These are phyloP conservation scores for Imleria badia DNA, from an alignment of 768 basidiomycete species.

Conservation along the genomic window DNA sequence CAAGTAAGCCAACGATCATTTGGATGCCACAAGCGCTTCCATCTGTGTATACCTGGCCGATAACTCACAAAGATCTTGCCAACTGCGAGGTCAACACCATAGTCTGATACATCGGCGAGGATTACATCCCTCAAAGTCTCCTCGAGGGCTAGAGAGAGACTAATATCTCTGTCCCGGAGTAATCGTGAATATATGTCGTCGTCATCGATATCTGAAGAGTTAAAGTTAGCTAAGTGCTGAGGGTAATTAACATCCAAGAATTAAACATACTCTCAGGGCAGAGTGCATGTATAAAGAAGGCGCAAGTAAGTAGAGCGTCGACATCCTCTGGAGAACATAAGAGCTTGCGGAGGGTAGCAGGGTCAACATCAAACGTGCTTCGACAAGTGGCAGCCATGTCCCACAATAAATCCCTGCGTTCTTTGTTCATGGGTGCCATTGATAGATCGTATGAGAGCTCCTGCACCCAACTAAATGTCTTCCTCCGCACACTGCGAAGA, in stretches of 20 bases:
- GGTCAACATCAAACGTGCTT: too few species aligned
- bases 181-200: background rate
- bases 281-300: constrained; percentile 19
- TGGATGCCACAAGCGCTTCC: background rate
- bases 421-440: too few species aligned
- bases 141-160: constrained; percentile 23
- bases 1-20: constrained; percentile 18
- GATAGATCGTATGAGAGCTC: too few species aligned
- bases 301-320: constrained; percentile 16
- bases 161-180: too few species aligned
- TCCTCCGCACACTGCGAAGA: too few species aligned
- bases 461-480: too few species aligned
- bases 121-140: background rate
- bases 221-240: too few species aligned
- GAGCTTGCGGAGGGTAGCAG: too few species aligned
- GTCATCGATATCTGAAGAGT: too few species aligned
- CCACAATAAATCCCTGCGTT: too few species aligned
- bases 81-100: constrained; percentile 14
- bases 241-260: background rate
- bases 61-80: constrained; percentile 5
- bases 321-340: too few species aligned
- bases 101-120: background rate
- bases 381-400: too few species aligned
- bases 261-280: background rate
- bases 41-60: constrained; percentile 2